Conservation (phyloP, 768 basidiomycete species). For the Tephrocybe sp. region DNA sequence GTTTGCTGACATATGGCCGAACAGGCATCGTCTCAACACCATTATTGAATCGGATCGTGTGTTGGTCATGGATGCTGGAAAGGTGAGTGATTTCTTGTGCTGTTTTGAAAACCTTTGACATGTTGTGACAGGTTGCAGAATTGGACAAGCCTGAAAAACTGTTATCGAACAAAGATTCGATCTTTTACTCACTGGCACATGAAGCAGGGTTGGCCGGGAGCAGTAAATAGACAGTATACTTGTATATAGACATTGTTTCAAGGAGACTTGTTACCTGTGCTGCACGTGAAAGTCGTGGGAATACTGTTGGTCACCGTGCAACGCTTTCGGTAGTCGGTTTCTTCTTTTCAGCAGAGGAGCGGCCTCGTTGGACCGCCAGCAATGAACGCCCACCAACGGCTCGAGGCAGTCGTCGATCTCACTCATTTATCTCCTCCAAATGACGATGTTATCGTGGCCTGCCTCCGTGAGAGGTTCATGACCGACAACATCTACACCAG, state of each 20-base stretch:
- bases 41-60: constrained; percentile 82
- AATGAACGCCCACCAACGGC: constrained; percentile 60
- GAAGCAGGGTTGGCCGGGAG: constrained; percentile 54
- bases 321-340: neutral
- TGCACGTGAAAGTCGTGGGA: constrained; percentile 16
- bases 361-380: constrained; percentile 15
- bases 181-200: constrained; percentile 62
- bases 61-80: constrained; percentile 80
- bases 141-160: constrained; percentile 70
- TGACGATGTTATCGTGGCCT: constrained; percentile 84
- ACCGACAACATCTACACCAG: constrained; percentile 78
- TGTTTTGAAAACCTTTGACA: neutral
- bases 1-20: constrained; percentile 1
- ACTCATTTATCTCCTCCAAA: constrained; percentile 62
- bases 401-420: constrained; percentile 75
- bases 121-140: constrained; percentile 58
- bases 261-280: neutral
- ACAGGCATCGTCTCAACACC: constrained; percentile 78
- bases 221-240: neutral
- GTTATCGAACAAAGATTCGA: constrained; percentile 53
- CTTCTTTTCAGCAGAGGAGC: constrained; percentile 6
- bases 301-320: constrained; percentile 15
- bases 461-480: constrained; percentile 86
- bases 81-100: constrained; percentile 34
- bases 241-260: neutral